These are phyloP conservation scores for Schrenkiella parvula DNA, from an alignment of 345 rosid genomes.

Conservation along the genomic window DNA sequence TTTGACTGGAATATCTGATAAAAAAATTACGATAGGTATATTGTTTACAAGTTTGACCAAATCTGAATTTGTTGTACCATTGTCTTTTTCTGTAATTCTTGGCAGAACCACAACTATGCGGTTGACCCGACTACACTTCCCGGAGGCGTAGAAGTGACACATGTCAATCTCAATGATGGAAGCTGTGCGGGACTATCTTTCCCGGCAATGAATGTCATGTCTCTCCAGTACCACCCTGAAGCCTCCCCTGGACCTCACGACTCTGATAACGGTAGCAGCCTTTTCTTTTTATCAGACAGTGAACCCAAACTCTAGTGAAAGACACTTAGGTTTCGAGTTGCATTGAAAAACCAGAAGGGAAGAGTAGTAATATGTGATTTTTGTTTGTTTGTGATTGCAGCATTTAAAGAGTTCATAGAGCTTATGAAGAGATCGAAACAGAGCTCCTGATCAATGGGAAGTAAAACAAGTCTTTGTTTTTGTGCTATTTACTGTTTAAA, in stretches of 20 bases:
- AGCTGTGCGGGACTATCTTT: constrained; percentile 95
- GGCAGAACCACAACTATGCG: constrained; percentile 94
- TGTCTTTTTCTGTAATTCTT: not conserved
- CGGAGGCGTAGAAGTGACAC: constrained; percentile 82
- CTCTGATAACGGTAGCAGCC: constrained; percentile 62
- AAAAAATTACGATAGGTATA: not conserved
- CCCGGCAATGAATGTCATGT: constrained; percentile 69
- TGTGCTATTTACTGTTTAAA: constrained; percentile 16
- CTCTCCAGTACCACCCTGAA: constrained; percentile 96
- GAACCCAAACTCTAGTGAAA: not conserved
- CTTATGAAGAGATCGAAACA: constrained; percentile 46
- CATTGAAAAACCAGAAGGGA: not conserved
- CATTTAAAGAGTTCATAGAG: constrained; percentile 51
- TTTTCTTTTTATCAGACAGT: not conserved
- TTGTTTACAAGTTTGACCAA: not conserved
- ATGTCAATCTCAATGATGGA: constrained; percentile 87
- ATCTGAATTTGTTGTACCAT: not conserved
- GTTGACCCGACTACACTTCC: constrained; percentile 91
- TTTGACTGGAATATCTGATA: not conserved
- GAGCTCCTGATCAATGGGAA: constrained; percentile 17
- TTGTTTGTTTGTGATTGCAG: constrained; percentile 31
- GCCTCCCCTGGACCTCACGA: constrained; percentile 99
- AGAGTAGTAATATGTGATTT: not conserved
- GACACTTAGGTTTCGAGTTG: not conserved
- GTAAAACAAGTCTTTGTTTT: not conserved